These are phyloP conservation scores for Colletotrichum tanaceti DNA, from an alignment of 2,329 filamentous ascomycete species.

Conservation along the genomic window DNA sequence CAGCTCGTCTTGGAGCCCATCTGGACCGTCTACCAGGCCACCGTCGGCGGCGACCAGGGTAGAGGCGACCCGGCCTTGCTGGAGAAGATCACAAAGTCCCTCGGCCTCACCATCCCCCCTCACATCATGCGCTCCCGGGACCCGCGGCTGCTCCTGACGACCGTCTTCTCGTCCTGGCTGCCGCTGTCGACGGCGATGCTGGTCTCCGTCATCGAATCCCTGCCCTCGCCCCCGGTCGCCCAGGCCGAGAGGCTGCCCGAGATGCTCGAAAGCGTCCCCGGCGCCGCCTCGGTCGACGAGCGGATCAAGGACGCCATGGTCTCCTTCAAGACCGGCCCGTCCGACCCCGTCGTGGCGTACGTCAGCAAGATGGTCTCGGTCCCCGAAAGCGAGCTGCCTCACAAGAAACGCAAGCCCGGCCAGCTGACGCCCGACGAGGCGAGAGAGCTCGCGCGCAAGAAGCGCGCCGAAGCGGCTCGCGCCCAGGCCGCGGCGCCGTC, in stretches of 20 bases:
- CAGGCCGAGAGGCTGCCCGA: constrained; percentile 84
- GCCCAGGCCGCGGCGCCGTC: constrained; percentile 71
- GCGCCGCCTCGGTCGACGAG: constrained; percentile 75
- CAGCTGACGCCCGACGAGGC: constrained; percentile 90
- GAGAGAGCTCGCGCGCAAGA: constrained; percentile 85
- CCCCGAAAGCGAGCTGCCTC: constrained; percentile 88
- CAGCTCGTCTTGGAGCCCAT: constrained; percentile 95
- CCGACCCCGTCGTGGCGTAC: constrained; percentile 88
- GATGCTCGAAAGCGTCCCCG: constrained; percentile 83
- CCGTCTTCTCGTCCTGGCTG: constrained; percentile 90
- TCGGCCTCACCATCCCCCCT: constrained; percentile 85
- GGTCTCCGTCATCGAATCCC: constrained; percentile 91
- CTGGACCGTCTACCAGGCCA: constrained; percentile 95
- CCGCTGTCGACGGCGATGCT: constrained; percentile 92
- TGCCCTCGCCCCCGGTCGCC: constrained; percentile 84
- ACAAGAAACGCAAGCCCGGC: constrained; percentile 80
- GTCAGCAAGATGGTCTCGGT: constrained; percentile 99
- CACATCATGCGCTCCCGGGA: constrained; percentile 88
- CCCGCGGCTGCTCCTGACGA: constrained; percentile 82
- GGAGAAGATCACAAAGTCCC: constrained; percentile 94
- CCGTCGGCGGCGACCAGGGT: constrained; percentile 81
- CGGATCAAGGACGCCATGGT: constrained; percentile 83
- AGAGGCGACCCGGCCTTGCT: constrained; percentile 85
- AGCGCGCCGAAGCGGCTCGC: constrained; percentile 87
- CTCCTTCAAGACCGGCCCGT: constrained; percentile 75